Conservation (phyloP, 2,329 filamentous ascomycete species). For the Rhytidhysteron rufulum region DNA sequence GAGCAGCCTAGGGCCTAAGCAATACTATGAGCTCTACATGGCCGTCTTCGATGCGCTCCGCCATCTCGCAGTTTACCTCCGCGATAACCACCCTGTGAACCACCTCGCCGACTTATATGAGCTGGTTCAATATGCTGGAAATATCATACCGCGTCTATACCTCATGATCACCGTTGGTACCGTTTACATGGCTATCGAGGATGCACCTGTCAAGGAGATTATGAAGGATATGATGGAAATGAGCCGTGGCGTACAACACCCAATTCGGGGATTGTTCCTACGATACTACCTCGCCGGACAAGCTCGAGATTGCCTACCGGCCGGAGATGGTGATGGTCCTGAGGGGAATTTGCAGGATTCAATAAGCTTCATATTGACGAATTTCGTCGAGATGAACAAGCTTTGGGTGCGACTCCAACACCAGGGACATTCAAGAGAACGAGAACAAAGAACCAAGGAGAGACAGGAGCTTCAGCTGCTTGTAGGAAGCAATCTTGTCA, state of each 20-base stretch:
- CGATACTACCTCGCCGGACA: constrained; percentile 96
- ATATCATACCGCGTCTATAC: constrained; percentile 93
- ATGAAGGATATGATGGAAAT: constrained; percentile 99
- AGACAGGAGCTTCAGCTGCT: constrained; percentile 91
- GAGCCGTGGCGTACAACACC: constrained; percentile 96
- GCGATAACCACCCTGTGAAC: constrained; percentile 95
- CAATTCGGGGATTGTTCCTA: constrained; percentile 89
- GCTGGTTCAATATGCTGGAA: constrained; percentile 95
- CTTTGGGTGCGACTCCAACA: constrained; percentile 97
- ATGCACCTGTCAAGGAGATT: constrained; percentile 97
- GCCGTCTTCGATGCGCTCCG: constrained; percentile 95
- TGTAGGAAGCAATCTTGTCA: constrained; percentile 93
- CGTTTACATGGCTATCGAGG: constrained; percentile 97
- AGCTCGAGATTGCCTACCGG: constrained; percentile 82
- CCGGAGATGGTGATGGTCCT: constrained; percentile 78
- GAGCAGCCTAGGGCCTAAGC: constrained; percentile 94
- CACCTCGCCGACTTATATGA: constrained; percentile 98
- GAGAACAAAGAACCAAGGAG: constrained; percentile 90
- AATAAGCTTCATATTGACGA: constrained; percentile 96
- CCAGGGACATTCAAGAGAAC: constrained; percentile 91
- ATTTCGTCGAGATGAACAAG: constrained; percentile 99
- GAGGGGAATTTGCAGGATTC: constrained; percentile 96
- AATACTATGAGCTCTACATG: constrained; percentile 99
- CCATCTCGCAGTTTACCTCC: constrained; percentile 92
- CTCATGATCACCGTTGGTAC: constrained; percentile 99